These are phyloP conservation scores for Aspergillus sp. DNA, from an alignment of 2,329 filamentous ascomycete genomes.

Conservation along the genomic window DNA sequence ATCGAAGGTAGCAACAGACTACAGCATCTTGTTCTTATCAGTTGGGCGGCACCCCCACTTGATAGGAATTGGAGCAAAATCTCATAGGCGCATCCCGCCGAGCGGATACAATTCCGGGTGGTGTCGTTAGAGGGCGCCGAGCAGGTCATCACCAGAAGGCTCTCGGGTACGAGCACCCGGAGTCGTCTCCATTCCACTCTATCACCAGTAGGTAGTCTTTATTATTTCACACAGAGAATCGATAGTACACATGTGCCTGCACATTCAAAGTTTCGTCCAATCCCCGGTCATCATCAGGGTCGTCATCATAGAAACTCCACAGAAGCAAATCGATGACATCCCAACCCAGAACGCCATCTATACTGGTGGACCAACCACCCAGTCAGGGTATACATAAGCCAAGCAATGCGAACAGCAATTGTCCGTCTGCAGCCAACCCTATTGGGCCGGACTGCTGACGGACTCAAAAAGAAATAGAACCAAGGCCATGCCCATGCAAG, in stretches of 20 bases:
- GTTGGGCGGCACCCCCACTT: background rate
- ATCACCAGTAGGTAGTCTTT: background rate
- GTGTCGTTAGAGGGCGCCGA: background rate
- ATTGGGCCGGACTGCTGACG: too few species aligned
- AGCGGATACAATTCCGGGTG: background rate
- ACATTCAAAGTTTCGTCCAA: slow-evolving; percentile 2
- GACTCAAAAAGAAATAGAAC: slow-evolving; percentile 11
- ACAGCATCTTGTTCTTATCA: background rate
- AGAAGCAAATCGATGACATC: slow-evolving; percentile 5
- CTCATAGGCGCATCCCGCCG: slow-evolving; percentile 12
- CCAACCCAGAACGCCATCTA: slow-evolving; percentile 28
- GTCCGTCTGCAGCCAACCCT: slow-evolving; percentile 1
- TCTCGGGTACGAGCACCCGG: background rate
- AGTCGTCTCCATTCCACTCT: background rate
- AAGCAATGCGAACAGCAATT: background rate
- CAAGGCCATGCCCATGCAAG: slow-evolving; percentile 4
- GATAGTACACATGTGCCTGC: slow-evolving; percentile 3
- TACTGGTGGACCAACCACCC: slow-evolving; percentile 27
- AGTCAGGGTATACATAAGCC: slow-evolving; percentile 28
- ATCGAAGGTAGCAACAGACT: background rate
- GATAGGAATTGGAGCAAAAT: background rate
- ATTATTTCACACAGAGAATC: background rate
- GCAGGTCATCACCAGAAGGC: background rate
- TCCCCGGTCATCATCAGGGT: background rate
- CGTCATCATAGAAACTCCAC: background rate